Evolutionary conservation across 2,329 filamentous ascomycete species (phyloP).

Genomic region (Colletotrichum shisoi): DNA sequence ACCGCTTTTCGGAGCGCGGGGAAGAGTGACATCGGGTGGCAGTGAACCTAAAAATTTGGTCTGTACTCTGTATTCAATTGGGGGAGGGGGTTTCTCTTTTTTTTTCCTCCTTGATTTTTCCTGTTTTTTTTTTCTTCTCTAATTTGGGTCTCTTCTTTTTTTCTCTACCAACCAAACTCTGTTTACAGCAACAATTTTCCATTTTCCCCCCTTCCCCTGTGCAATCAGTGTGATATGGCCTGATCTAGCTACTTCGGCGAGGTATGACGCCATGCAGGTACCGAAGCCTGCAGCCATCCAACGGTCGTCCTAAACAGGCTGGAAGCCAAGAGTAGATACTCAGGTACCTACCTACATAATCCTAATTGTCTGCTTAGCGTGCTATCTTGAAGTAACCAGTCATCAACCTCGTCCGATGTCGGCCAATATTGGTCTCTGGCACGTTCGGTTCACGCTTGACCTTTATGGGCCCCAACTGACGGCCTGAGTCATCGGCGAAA

Average conservation of each 20-base stretch:
- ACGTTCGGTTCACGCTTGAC: background rate
- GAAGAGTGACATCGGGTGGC: constrained; percentile 33
- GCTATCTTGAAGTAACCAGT: background rate
- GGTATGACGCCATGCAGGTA: constrained; percentile 27
- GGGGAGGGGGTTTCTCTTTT: too few species aligned
- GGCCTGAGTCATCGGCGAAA: too few species aligned
- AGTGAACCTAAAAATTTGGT: constrained; percentile 6
- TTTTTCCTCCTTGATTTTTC: background rate
- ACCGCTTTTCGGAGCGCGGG: constrained; percentile 38
- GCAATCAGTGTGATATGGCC: too few species aligned
- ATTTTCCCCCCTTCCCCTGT: too few species aligned
- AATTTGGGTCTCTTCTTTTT: background rate
- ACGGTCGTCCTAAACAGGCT: background rate
- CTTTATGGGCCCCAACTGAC: too few species aligned
- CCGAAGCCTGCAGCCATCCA: constrained; percentile 17
- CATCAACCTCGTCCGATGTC: background rate
- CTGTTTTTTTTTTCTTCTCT: too few species aligned
- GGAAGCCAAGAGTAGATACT: too few species aligned
- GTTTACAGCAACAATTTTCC: too few species aligned
- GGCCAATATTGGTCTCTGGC: constrained; percentile 6
- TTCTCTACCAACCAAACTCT: background rate
- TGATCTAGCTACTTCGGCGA: constrained; percentile 3
- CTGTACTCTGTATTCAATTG: background rate
- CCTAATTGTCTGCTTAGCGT: background rate
- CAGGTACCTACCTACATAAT: too few species aligned